A percentile compares a stretch with the other conserved stretches of the same genome.
Evolutionary conservation across 306 rosid species (phyloP).

Genomic region (Prunus persica): DNA sequence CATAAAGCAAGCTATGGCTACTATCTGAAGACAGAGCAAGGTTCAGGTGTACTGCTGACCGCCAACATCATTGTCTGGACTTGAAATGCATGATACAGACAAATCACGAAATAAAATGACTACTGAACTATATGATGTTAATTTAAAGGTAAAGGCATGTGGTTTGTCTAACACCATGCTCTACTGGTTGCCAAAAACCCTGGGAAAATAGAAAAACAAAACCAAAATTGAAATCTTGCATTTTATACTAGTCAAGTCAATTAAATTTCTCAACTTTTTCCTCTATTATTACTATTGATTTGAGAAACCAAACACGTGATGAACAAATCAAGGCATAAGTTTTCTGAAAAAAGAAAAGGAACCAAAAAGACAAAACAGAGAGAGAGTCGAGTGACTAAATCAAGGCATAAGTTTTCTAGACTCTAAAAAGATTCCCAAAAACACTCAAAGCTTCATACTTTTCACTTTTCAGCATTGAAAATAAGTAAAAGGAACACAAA

Average conservation of each 20-base stretch:
- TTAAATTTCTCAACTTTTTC: background rate
- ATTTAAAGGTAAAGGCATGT: background rate
- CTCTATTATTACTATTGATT: conserved; percentile 9
- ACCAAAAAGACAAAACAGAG: background rate
- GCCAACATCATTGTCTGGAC: background rate
- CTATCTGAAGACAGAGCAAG: background rate
- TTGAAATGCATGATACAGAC: background rate
- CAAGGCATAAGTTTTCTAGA: background rate
- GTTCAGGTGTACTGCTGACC: background rate
- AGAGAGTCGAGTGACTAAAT: background rate
- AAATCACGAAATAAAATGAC: background rate
- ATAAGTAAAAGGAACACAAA: background rate
- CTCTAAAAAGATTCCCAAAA: conserved; percentile 1
- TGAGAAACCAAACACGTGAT: conserved; percentile 17
- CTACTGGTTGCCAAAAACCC: background rate
- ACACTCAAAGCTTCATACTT: background rate
- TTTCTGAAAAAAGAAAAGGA: background rate
- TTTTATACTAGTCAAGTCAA: background rate
- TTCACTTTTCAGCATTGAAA: background rate
- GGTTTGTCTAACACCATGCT: background rate
- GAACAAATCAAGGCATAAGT: background rate
- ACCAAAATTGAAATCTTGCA: background rate
- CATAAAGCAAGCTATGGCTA: background rate
- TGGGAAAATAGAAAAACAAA: background rate
- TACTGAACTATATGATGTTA: background rate